Percentiles rank a stretch among this genome's conserved stretches.
These are phyloP conservation scores for Yarrowia sp. DNA, from an alignment of 805 yeast genomes.

Conservation along the genomic window DNA sequence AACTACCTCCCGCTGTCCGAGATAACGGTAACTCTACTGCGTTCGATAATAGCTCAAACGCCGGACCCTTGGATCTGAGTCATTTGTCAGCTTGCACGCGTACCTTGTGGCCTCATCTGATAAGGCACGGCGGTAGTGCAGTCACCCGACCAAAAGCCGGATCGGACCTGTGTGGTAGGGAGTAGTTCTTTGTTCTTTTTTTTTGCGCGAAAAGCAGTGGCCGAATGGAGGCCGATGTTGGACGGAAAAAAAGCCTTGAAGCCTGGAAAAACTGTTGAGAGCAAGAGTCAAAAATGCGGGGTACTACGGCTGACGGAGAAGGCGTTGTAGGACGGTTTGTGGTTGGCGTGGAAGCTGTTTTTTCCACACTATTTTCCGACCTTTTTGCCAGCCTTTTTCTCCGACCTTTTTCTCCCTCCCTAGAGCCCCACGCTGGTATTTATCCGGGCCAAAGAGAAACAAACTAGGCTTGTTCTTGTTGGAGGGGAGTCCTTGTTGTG, in stretches of 20 bases:
- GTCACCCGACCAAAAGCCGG: background rate
- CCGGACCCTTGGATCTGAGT: no score
- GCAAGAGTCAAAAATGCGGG: background rate
- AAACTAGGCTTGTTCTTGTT: background rate
- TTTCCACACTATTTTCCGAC: no score
- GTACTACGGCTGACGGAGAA: background rate
- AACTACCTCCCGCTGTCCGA: no score
- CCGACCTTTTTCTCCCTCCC: background rate
- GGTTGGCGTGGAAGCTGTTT: no score
- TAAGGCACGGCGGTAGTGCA: background rate
- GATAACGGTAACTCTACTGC: no score
- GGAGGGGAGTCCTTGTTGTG: background rate
- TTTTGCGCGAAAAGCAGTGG: background rate
- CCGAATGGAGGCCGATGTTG: background rate
- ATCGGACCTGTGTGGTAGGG: background rate
- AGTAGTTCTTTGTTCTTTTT: background rate
- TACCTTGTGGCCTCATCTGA: background rate
- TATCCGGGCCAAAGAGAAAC: background rate
- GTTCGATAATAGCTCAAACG: no score
- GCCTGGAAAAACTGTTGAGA: background rate
- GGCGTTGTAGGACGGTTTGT: no score
- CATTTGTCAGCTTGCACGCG: no score
- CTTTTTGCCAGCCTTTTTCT: background rate
- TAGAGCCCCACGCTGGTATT: background rate
- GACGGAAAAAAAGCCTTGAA: background rate